Evolutionary conservation across 768 basidiomycete species (phyloP), one percentile per base, ranked within the genome.

Genomic region (Leccinum disarticulatum): DNA sequence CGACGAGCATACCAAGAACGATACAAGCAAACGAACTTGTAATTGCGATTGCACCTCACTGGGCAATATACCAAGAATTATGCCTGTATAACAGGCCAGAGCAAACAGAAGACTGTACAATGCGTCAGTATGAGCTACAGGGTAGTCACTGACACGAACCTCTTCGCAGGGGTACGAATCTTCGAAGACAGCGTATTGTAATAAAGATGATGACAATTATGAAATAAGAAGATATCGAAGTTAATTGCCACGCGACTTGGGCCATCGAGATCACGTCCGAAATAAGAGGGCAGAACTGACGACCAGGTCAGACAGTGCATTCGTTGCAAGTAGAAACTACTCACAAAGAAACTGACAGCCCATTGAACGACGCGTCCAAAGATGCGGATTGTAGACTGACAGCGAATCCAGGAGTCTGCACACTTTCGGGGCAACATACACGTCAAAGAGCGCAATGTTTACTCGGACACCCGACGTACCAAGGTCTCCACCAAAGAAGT

Each of bases 281-380:
- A 43, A 69, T 43, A 25, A 69, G 47, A 1, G 68, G 68, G 25
- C 49, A 50, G 56, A 69, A 71, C 69, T 69, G n/a, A 11, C 3
- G 6, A 22, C 10, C 1, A 3, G 19, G 6, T 68, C 41, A 64
- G 58, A 51, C 5, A 14, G 11, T 0, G 13, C 13, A 3, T 43
- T 33, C 33, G 6, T 2, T 14, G 19, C 2, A 31, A 19, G 15
- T 22, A 54, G 4, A 30, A 38, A 27, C 3, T 5, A 27, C 68
- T 58, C 47, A 69, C 68, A 55, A 69, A 69, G 50, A 69, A 69
- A 35, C 43, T 64, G 52, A 69, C 3, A 3, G 62, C 67, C 60
- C 64, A 68, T 31, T 54, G 17, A 4, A 71, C 2, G 28, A 59
- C 57, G 0, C 54, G 55, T 35, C 33, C 51, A 36, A 55, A 54